A percentile compares a stretch with the other conserved stretches of the same genome.
These are phyloP conservation scores for Pythium vanterpoolii DNA, from an alignment of 352 stramenopile genomes.

Conservation along the genomic window DNA sequence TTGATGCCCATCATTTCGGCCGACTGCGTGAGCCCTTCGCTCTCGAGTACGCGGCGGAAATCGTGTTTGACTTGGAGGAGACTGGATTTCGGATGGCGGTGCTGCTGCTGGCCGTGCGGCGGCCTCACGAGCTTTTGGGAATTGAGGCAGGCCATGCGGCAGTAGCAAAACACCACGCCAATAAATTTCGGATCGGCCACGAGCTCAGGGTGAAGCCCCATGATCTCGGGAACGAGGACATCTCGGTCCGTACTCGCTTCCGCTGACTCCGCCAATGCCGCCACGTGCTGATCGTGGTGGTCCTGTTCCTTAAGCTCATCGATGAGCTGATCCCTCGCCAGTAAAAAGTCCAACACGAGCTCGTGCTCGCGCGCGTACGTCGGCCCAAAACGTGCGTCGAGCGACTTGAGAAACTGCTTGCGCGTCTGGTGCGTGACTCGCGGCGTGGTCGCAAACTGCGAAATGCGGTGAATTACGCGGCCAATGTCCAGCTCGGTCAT, in stretches of 20 bases:
- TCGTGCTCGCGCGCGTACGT: slow-evolving; percentile 58
- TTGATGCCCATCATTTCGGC: slow-evolving; percentile 79
- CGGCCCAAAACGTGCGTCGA: slow-evolving; percentile 64
- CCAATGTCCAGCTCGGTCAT: slow-evolving; percentile 84
- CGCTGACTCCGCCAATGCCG: slow-evolving; percentile 1
- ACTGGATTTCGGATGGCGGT: slow-evolving; percentile 61
- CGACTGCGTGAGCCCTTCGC: slow-evolving; percentile 63
- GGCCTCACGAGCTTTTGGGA: slow-evolving; percentile 75
- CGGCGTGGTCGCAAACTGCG: slow-evolving; percentile 74
- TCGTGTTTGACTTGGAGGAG: slow-evolving; percentile 83
- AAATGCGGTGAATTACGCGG: slow-evolving; percentile 76
- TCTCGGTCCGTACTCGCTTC: slow-evolving; percentile 16
- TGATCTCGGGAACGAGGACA: slow-evolving; percentile 64
- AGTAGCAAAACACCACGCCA: slow-evolving; percentile 81
- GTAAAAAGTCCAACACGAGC: slow-evolving; percentile 72
- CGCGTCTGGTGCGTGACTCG: slow-evolving; percentile 67
- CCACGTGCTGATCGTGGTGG: slow-evolving; percentile 23
- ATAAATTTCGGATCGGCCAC: slow-evolving; percentile 74
- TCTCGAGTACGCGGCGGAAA: slow-evolving; percentile 75
- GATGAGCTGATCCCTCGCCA: slow-evolving; percentile 67
- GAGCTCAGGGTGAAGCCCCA: slow-evolving; percentile 72
- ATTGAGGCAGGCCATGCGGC: slow-evolving; percentile 76
- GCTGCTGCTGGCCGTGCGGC: slow-evolving; percentile 30
- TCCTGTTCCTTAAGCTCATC: slow-evolving; percentile 59
- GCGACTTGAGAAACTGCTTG: slow-evolving; percentile 73